Conservation (phyloP, 2,329 filamentous ascomycete species). For the Diaporthe aspalathi region DNA sequence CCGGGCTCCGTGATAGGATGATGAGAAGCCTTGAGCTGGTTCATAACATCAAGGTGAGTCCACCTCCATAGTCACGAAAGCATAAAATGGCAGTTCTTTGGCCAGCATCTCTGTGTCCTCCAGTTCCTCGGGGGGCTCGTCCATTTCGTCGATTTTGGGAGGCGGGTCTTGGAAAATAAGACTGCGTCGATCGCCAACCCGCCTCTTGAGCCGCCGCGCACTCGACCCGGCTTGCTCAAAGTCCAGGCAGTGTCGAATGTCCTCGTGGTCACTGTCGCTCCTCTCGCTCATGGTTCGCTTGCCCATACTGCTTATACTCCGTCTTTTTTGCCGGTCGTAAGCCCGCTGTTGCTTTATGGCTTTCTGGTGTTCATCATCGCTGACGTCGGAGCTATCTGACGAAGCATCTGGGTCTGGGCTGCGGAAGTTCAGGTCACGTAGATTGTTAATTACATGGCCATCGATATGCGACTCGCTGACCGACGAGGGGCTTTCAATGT, state of each 20-base stretch:
- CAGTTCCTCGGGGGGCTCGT: slow-evolving; percentile 62
- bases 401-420: slow-evolving; percentile 50
- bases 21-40: not conserved
- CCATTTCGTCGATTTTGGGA: slow-evolving; percentile 64
- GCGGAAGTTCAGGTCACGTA: slow-evolving; percentile 59
- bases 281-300: slow-evolving; percentile 66
- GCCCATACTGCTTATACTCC: slow-evolving; percentile 62
- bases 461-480: slow-evolving; percentile 55
- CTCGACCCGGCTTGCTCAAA: slow-evolving; percentile 58
- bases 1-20: not conserved
- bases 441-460: slow-evolving; percentile 56
- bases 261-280: slow-evolving; percentile 60
- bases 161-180: slow-evolving; percentile 63
- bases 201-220: slow-evolving; percentile 60
- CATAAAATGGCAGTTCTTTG: slow-evolving; percentile 62
- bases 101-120: slow-evolving; percentile 56
- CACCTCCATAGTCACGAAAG: slow-evolving; percentile 65
- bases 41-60: slow-evolving; percentile 50
- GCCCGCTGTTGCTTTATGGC: slow-evolving; percentile 57
- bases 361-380: slow-evolving; percentile 51
- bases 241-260: slow-evolving; percentile 52
- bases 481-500: slow-evolving; percentile 59
- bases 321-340: slow-evolving; percentile 57
- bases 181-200: slow-evolving; percentile 58
- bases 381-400: slow-evolving; percentile 54